A percentile compares a stretch with the other conserved stretches of the same genome.
phyloP scores from a whole-genome alignment of 169 alveolate species.

The Toxoplasma gondii region DNA sequence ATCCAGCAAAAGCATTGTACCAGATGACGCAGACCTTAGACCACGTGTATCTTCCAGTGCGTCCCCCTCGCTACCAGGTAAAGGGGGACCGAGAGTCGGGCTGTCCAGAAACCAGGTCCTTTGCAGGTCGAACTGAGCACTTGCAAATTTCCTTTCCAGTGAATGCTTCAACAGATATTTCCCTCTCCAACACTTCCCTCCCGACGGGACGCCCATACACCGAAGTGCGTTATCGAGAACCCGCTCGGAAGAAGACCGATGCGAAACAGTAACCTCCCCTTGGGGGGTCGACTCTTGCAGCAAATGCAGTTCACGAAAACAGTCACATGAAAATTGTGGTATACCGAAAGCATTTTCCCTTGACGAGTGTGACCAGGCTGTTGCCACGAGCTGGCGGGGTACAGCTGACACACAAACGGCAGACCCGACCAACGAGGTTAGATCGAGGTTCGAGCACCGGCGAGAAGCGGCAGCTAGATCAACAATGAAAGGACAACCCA shows the following conservation, averaged over 20 bases:
- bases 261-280: background rate
- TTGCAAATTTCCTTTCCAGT: slow-evolving; percentile 9
- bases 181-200: slow-evolving; percentile 17
- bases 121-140: slow-evolving; percentile 2
- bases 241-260: background rate
- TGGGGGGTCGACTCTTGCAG: background rate
- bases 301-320: too few relatives aligned
- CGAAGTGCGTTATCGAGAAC: background rate
- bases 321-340: too few relatives aligned
- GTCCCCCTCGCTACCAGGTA: background rate
- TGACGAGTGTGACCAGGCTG: too few relatives aligned
- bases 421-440: too few relatives aligned
- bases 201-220: background rate
- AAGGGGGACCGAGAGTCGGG: background rate
- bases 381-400: too few relatives aligned
- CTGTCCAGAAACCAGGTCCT: slow-evolving; percentile 1
- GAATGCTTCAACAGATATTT: slow-evolving; percentile 5
- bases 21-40: too few relatives aligned
- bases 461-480: too few relatives aligned
- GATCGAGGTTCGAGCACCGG: too few relatives aligned
- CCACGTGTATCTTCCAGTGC: background rate
- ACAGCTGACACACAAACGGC: too few relatives aligned
- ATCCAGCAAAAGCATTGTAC: too few relatives aligned
- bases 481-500: too few relatives aligned
- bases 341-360: too few relatives aligned